Evolutionary conservation across 805 yeast genomes (phyloP).

Genomic region (Pichia exigua): DNA sequence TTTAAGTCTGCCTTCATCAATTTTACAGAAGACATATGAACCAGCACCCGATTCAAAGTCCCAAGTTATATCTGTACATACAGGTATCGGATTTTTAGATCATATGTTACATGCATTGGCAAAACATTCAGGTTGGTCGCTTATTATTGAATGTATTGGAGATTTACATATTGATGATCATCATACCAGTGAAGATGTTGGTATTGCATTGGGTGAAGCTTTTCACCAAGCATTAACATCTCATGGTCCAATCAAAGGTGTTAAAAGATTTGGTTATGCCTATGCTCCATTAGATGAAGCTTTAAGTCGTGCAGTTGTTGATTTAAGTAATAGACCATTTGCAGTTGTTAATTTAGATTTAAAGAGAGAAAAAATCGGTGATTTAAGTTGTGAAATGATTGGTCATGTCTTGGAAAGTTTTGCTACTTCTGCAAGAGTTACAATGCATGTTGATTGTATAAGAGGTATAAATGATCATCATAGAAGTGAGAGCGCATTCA

Average conservation of each 20-base stretch:
- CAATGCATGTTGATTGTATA: slow-evolving; percentile 89
- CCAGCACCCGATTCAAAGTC: slow-evolving; percentile 39
- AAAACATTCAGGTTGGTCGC: slow-evolving; percentile 94
- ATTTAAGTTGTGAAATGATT: slow-evolving; percentile 88
- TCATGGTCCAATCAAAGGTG: slow-evolving; percentile 75
- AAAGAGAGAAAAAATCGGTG: slow-evolving; percentile 90
- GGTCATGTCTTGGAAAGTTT: slow-evolving; percentile 95
- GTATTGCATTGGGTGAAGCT: slow-evolving; percentile 83
- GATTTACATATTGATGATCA: slow-evolving; percentile 96
- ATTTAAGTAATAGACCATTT: slow-evolving; percentile 85
- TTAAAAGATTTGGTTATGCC: slow-evolving; percentile 85
- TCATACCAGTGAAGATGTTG: slow-evolving; percentile 94
- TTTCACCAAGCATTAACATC: slow-evolving; percentile 66
- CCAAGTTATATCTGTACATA: slow-evolving; percentile 72
- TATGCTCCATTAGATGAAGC: slow-evolving; percentile 98
- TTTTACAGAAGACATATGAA: slow-evolving; percentile 30
- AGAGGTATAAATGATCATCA: slow-evolving; percentile 96
- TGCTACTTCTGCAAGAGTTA: slow-evolving; percentile 85
- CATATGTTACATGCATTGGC: slow-evolving; percentile 98
- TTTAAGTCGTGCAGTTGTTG: slow-evolving; percentile 90
- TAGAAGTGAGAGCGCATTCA: slow-evolving; percentile 91
- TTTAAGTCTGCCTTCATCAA: slow-evolving; percentile 54
- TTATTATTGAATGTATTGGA: slow-evolving; percentile 83
- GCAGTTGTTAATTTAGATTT: slow-evolving; percentile 86
- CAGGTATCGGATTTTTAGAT: slow-evolving; percentile 93